Evolutionary conservation across 768 basidiomycete genomes (phyloP).

Genomic region (Suillus plorans): DNA sequence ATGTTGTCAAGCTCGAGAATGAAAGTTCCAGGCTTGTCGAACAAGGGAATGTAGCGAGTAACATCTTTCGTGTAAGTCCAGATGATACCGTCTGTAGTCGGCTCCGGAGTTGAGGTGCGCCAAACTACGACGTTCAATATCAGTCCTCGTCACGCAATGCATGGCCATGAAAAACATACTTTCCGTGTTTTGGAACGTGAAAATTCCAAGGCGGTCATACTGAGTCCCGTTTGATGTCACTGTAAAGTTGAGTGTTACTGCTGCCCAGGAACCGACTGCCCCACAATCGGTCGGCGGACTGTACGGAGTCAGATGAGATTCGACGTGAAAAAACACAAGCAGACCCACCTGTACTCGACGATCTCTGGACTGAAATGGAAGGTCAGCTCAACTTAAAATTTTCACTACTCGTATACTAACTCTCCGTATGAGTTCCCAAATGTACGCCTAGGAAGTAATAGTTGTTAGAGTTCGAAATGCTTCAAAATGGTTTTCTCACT

Average conservation of each 20-base stretch:
- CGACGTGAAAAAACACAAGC: background rate
- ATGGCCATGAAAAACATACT: slow-evolving; percentile 40
- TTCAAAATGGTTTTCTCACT: slow-evolving; percentile 40
- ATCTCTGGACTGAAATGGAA: slow-evolving; percentile 52
- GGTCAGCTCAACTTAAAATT: background rate
- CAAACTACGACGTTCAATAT: slow-evolving; percentile 46
- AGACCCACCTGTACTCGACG: slow-evolving; percentile 55
- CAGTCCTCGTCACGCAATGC: background rate
- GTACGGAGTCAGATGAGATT: background rate
- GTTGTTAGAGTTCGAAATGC: background rate
- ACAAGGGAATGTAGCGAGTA: slow-evolving; percentile 69
- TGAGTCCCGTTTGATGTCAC: slow-evolving; percentile 78
- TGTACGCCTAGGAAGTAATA: slow-evolving; percentile 47
- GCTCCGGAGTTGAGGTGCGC: slow-evolving; percentile 81
- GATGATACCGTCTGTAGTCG: slow-evolving; percentile 66
- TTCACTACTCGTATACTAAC: slow-evolving; percentile 22
- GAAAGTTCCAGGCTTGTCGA: slow-evolving; percentile 64
- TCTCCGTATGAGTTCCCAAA: slow-evolving; percentile 71
- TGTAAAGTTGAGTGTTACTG: slow-evolving; percentile 73
- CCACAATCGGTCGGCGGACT: slow-evolving; percentile 79
- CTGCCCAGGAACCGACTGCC: slow-evolving; percentile 68
- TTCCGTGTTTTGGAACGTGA: slow-evolving; percentile 78
- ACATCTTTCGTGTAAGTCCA: slow-evolving; percentile 81
- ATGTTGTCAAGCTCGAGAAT: slow-evolving; percentile 76
- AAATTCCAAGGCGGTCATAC: slow-evolving; percentile 68